Evolutionary conservation across 2,329 filamentous ascomycete genomes (phyloP).

Genomic region (Pyrenophora teres): DNA sequence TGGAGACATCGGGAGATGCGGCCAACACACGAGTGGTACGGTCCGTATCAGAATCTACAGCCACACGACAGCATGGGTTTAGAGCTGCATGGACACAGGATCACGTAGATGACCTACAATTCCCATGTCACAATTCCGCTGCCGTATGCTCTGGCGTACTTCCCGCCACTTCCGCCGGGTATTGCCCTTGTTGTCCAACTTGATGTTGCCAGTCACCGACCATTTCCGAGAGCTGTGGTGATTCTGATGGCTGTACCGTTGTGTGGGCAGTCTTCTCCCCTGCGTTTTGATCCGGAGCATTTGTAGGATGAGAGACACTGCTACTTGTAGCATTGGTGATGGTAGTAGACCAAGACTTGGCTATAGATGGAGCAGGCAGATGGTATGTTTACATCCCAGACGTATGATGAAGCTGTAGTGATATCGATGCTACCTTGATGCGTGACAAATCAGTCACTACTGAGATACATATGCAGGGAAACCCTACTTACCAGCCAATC

Average conservation of each 20-base stretch:
- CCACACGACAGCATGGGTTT: too few relatives aligned
- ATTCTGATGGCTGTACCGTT: conserved; percentile 5
- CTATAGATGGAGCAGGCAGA: conserved; percentile 4
- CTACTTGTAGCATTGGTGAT: conserved; percentile 2
- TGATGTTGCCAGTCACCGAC: conserved; percentile 5
- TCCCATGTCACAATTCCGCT: conserved; percentile 17
- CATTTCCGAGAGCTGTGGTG: conserved; percentile 8
- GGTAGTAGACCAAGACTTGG: conserved; percentile 1
- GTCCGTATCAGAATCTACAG: too few relatives aligned
- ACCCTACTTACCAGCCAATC: conserved; percentile 19
- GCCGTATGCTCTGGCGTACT: background rate
- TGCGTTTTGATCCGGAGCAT: background rate
- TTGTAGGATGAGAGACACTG: background rate
- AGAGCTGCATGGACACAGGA: too few relatives aligned
- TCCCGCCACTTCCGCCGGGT: conserved; percentile 9
- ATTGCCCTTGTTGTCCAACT: conserved; percentile 3
- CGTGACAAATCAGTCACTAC: conserved; percentile 4
- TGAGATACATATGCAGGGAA: background rate
- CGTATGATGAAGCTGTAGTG: conserved; percentile 15
- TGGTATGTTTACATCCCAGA: conserved; percentile 24
- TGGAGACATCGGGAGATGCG: too few relatives aligned
- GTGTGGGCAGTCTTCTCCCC: background rate
- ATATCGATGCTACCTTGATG: conserved; percentile 17
- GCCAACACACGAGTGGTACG: too few relatives aligned
- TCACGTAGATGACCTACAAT: background rate